phyloP scores from a whole-genome alignment of 2,329 filamentous ascomycete genomes.

The Pseudovirgaria hyperparasitica region DNA sequence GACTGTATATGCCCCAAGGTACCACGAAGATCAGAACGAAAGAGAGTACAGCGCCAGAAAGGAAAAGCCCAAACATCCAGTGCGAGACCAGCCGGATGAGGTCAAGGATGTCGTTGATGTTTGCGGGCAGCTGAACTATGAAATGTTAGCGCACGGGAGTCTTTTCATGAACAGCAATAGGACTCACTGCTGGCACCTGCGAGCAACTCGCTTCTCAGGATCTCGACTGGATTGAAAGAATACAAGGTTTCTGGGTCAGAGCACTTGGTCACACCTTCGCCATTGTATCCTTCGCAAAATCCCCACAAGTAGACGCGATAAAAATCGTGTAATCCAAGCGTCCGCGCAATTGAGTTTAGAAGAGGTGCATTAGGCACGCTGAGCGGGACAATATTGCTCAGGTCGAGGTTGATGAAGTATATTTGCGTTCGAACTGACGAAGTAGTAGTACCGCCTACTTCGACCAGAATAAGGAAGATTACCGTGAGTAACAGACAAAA shows the following conservation, averaged over 20 bases:
- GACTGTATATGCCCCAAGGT: conserved; percentile 39
- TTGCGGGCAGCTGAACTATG: conserved; percentile 58
- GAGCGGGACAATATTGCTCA: conserved; percentile 67
- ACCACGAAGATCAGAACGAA: conserved; percentile 57
- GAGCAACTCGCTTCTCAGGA: conserved; percentile 68
- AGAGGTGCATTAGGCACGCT: conserved; percentile 59
- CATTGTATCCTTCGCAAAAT: conserved; percentile 76
- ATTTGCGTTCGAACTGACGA: conserved; percentile 51
- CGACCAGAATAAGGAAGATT: conserved; percentile 68
- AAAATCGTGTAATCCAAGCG: conserved; percentile 82
- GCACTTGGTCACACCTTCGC: conserved; percentile 64
- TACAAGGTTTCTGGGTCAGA: conserved; percentile 58
- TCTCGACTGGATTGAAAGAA: conserved; percentile 84
- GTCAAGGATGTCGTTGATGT: conserved; percentile 60
- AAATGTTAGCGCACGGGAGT: conserved; percentile 4
- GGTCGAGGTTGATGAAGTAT: conserved; percentile 76
- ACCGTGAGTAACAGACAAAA: conserved; percentile 61
- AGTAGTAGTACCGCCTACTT: conserved; percentile 61
- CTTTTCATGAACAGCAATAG: not conserved
- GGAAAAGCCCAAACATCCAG: conserved; percentile 83
- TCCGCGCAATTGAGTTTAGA: conserved; percentile 78
- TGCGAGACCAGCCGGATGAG: conserved; percentile 64
- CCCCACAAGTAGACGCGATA: conserved; percentile 89
- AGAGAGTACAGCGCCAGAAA: conserved; percentile 56
- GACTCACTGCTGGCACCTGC: conserved; percentile 60